Evolutionary conservation across 805 yeast species (phyloP).

Genomic region (Kurtzmaniella fragi): DNA sequence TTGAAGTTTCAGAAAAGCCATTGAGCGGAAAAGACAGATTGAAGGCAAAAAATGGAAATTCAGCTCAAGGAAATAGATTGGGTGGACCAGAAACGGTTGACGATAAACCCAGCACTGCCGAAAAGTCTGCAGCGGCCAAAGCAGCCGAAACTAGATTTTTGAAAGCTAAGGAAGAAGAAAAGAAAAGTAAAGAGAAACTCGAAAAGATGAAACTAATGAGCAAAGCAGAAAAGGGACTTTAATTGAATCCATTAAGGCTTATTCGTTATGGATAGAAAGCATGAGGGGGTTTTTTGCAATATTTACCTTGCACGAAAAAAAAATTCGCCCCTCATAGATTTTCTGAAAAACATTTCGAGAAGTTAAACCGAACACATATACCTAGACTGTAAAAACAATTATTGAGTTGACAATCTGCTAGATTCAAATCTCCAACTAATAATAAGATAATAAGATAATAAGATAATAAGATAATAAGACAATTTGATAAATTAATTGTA

Average conservation of each 20-base stretch:
- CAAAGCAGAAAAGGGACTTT: conserved; percentile 28
- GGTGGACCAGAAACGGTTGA: conserved; percentile 8
- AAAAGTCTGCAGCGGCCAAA: conserved; percentile 30
- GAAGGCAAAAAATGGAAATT: background rate
- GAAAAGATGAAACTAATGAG: conserved; percentile 26
- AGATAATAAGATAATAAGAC: background rate
- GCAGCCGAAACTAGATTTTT: conserved; percentile 36
- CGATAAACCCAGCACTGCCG: conserved; percentile 4
- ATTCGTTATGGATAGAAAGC: background rate
- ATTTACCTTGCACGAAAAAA: background rate
- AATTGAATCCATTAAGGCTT: conserved; percentile 3
- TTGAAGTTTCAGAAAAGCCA: background rate
- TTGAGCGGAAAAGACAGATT: background rate
- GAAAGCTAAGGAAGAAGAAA: conserved; percentile 20
- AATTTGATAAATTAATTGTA: too few relatives aligned
- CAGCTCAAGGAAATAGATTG: conserved; percentile 12
- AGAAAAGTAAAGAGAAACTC: conserved; percentile 25
- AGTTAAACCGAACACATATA: background rate
- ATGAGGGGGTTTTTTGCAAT: background rate
- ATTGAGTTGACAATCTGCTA: background rate
- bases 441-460: too few relatives aligned
- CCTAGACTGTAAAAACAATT: background rate
- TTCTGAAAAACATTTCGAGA: background rate
- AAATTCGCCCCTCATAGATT: conserved; percentile 4
- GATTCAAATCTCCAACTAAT: background rate